phyloP scores from a whole-genome alignment of 768 basidiomycete genomes.

The Pilatotrama ljubarskyi region DNA sequence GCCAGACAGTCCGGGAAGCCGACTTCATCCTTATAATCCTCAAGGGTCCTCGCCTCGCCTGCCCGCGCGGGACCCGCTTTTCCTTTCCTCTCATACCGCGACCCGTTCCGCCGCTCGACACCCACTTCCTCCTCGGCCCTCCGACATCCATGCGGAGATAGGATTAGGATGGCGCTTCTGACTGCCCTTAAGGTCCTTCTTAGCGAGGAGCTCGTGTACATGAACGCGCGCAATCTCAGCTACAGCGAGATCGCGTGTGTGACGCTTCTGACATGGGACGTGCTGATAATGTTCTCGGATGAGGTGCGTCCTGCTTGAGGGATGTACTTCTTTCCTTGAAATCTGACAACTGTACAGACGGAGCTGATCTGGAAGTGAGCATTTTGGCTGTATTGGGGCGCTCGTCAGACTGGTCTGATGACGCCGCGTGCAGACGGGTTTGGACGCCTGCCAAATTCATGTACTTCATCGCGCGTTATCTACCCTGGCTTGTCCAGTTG shows the following conservation, averaged over 20 bases:
- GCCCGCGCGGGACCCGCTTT: not conserved
- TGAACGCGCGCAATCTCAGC: conserved; percentile 10
- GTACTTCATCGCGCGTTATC: conserved; percentile 25
- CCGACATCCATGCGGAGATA: not conserved
- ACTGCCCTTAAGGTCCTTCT: not conserved
- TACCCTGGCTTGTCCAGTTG: conserved; percentile 28
- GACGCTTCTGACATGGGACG: conserved; percentile 19
- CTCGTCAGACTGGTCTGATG: not conserved
- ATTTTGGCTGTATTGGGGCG: not conserved
- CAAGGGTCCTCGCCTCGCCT: not conserved
- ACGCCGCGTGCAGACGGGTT: conserved; percentile 2
- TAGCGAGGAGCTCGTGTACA: not conserved
- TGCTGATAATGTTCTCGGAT: conserved; percentile 15
- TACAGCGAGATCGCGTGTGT: conserved; percentile 20
- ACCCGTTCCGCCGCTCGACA: not conserved
- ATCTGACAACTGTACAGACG: conserved; percentile 11
- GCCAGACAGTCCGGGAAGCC: not conserved
- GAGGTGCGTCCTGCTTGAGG: conserved; percentile 8
- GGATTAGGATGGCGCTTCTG: not conserved
- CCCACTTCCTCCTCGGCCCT: not conserved
- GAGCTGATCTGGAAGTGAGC: conserved; percentile 29
- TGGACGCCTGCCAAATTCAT: conserved; percentile 28
- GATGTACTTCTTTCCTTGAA: not conserved
- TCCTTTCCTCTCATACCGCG: not conserved
- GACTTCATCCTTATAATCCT: not conserved